Evolutionary conservation across 2,329 filamentous ascomycete species (phyloP).

Genomic region (Aspergillus tubingensis): DNA sequence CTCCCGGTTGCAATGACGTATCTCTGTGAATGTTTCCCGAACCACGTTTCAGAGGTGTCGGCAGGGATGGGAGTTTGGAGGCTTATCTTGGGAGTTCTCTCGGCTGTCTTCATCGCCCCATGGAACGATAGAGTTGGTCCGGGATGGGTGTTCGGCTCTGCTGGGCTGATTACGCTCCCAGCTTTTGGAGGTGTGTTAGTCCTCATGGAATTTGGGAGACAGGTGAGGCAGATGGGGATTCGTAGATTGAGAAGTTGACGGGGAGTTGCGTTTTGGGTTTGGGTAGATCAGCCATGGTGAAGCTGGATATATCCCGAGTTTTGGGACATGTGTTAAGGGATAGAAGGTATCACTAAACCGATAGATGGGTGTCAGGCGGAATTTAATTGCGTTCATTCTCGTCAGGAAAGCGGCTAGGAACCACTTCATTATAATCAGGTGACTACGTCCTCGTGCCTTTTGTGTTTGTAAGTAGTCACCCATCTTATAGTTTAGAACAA

Average conservation of each 20-base stretch:
- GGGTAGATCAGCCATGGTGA: no score
- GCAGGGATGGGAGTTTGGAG: not conserved
- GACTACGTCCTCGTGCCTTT: no score
- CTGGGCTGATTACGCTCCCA: not conserved
- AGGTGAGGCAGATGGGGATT: not conserved
- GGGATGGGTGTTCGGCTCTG: not conserved
- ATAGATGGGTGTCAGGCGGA: no score
- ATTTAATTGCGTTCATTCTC: no score
- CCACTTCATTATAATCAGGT: no score
- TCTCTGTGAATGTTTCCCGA: slow-evolving; percentile 37
- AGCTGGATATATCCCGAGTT: no score
- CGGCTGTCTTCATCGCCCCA: not conserved
- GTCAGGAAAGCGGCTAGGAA: no score
- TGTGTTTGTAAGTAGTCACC: no score
- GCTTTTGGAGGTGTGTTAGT: not conserved
- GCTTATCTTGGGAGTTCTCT: not conserved
- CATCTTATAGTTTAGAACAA: no score
- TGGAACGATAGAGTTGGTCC: not conserved
- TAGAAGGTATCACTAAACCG: no score
- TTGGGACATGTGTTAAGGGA: no score
- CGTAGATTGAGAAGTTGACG: not conserved
- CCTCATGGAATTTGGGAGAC: not conserved
- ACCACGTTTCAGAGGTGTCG: slow-evolving; percentile 4
- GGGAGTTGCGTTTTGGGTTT: not conserved
- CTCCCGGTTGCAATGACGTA: slow-evolving; percentile 31